Base-by-base conservation (phyloP, 2,329 filamentous ascomycete genomes). In the Neoascochyta sp. region DNA sequence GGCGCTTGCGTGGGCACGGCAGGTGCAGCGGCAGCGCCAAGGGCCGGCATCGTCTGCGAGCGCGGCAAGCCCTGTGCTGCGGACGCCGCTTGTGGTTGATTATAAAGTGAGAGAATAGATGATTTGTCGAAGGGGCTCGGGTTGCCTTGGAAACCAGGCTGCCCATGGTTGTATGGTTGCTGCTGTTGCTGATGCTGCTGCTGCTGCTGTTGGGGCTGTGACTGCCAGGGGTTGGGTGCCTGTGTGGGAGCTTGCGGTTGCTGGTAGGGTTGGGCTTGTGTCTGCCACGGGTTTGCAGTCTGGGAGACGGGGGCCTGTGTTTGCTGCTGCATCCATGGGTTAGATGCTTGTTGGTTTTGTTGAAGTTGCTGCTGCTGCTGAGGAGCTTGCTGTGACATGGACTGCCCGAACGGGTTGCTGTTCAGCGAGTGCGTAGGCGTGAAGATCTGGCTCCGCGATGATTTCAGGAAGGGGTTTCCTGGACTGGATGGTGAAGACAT, bases 21-120 rank as follows among this genome's bases (percentile, higher is more conserved):
- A 35, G 55, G 31, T 47, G 55, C 24, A 29, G 51, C 27, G 39
- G 54, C 33, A 43, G 26, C 44, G 36, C n/a, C n/a, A n/a, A 34
- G 36, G 18, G 48, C 41, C 5, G 46, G 39, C 25, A 47, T 54
- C 26, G 54, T 48, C 40, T 66, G 62, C 6, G 56, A 43, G 12
- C 62, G 43, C 16, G n/a, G n/a, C n/a, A n/a, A n/a, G n/a, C 63
- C 50, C 11, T 63, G 43, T 16, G 64, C 54, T 16, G 67, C 62
- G 4, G 73, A 69, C 1, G 70, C 65, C 18, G 71, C 60, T 27
- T 78, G 72, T 6, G 75, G 70, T 21, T 80, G 75, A 53, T 76
- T 80, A 62, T 86, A 90, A 8, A 92, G 63, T 5, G 85, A 81
- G 59, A 90, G 69, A 36, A 92, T 90, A 4, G 81, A 81, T 3